A percentile compares a stretch with the other conserved stretches of the same genome.
Conservation (phyloP, 2,329 filamentous ascomycete genomes). For the Ampelomyces quisqualis region DNA sequence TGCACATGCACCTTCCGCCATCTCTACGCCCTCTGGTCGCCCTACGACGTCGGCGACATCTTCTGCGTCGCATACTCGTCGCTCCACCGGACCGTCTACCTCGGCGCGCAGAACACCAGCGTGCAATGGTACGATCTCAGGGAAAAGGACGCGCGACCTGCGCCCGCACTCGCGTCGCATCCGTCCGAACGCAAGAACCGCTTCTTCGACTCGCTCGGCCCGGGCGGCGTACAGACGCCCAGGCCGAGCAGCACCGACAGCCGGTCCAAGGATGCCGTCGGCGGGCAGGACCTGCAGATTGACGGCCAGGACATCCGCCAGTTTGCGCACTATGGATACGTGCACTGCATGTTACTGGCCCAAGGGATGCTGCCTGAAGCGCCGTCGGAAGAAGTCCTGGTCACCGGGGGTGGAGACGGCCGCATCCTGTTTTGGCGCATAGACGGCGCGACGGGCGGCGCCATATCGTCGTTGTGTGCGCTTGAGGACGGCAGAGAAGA, state of each 20-base stretch:
- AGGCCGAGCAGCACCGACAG: slow-evolving; percentile 61
- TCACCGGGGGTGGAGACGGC: slow-evolving; percentile 91
- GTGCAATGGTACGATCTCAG: slow-evolving; percentile 79
- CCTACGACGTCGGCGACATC: slow-evolving; percentile 91
- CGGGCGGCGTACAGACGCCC: slow-evolving; percentile 78
- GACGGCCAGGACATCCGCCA: slow-evolving; percentile 76
- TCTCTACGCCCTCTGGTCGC: slow-evolving; percentile 87
- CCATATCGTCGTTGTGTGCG: slow-evolving; percentile 68
- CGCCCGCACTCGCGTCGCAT: slow-evolving; percentile 66
- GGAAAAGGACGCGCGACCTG: slow-evolving; percentile 60
- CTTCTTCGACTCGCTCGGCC: slow-evolving; percentile 90
- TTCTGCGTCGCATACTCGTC: slow-evolving; percentile 91
- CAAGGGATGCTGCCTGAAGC: slow-evolving; percentile 69
- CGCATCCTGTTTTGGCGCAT: slow-evolving; percentile 93
- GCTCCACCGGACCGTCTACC: slow-evolving; percentile 77
- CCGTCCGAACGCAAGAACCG: slow-evolving; percentile 76
- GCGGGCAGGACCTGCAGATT: slow-evolving; percentile 74
- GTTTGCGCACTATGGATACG: slow-evolving; percentile 92
- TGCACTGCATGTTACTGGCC: slow-evolving; percentile 92
- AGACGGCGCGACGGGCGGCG: slow-evolving; percentile 58
- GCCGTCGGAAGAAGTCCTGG: slow-evolving; percentile 73
- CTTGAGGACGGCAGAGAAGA: slow-evolving; percentile 60
- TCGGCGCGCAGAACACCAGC: slow-evolving; percentile 90
- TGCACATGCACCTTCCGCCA: slow-evolving; percentile 72
- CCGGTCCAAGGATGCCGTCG: slow-evolving; percentile 52